These are phyloP conservation scores for Podila minutissima DNA, from an alignment of 192 early-diverging fungal species.

Conservation along the genomic window DNA sequence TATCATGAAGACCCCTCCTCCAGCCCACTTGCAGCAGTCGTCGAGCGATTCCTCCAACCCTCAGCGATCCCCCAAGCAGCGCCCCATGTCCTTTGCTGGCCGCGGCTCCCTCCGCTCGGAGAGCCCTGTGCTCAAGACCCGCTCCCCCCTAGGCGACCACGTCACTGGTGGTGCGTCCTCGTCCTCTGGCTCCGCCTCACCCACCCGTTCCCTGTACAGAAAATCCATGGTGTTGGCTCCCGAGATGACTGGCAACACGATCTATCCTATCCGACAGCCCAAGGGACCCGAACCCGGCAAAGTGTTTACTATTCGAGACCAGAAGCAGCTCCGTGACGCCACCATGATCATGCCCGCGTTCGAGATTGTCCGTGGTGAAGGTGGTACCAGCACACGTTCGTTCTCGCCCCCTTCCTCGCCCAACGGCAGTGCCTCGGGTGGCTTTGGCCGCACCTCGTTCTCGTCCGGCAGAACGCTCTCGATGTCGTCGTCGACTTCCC, in stretches of 20 bases:
- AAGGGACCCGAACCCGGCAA: constrained; percentile 76
- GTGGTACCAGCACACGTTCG: neutral
- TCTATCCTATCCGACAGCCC: constrained; percentile 80
- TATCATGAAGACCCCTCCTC: constrained; percentile 46
- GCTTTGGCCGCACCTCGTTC: neutral
- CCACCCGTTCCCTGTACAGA: constrained; percentile 63
- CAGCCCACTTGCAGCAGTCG: neutral
- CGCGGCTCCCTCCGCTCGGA: constrained; percentile 39
- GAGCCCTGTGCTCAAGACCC: constrained; percentile 40
- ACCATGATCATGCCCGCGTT: constrained; percentile 50
- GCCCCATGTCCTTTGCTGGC: constrained; percentile 49
- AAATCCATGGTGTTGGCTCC: constrained; percentile 63
- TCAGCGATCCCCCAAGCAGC: constrained; percentile 24
- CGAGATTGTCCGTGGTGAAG: constrained; percentile 1
- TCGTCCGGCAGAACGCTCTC: neutral
- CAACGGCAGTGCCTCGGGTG: neutral
- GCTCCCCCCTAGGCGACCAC: constrained; percentile 17
- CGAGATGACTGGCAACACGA: constrained; percentile 49
- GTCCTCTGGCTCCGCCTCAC: constrained; percentile 49
- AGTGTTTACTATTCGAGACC: constrained; percentile 74
- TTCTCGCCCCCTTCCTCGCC: neutral
- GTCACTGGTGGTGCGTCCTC: constrained; percentile 10
- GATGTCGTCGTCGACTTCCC: neutral
- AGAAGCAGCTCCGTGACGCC: constrained; percentile 42
- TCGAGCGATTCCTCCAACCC: neutral